Conservation (phyloP, 164 flowering plant species). For the Pachysandra terminalis region DNA sequence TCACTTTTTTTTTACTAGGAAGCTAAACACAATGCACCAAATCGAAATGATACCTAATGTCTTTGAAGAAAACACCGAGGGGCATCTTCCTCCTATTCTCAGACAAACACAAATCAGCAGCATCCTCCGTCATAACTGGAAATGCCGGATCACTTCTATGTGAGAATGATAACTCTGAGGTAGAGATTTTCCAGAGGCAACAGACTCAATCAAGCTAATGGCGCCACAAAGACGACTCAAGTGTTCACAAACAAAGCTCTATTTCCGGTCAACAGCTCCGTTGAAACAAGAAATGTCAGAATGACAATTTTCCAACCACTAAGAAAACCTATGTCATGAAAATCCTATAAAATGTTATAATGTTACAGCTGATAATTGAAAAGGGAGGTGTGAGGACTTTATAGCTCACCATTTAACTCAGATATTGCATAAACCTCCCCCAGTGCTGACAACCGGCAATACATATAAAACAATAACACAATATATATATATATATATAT, state of each 20-base stretch:
- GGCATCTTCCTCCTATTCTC: conserved; percentile 22
- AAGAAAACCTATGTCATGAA: too few relatives aligned
- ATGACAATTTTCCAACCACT: too few relatives aligned
- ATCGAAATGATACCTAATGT: conserved; percentile 37
- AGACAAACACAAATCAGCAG: conserved; percentile 12
- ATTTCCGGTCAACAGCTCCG: too few relatives aligned
- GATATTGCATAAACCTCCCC: neutral
- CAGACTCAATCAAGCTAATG: neutral
- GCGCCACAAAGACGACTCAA: neutral
- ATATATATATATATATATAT: too few relatives aligned
- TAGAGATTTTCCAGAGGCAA: neutral
- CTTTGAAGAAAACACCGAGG: conserved; percentile 31
- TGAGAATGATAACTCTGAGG: neutral
- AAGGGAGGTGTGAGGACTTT: too few relatives aligned
- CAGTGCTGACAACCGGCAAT: too few relatives aligned
- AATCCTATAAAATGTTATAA: neutral
- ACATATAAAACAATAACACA: too few relatives aligned
- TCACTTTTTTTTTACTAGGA: too few relatives aligned
- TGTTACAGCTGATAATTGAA: too few relatives aligned
- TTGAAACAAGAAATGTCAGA: too few relatives aligned
- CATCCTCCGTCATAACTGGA: conserved; percentile 27
- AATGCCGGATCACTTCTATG: neutral
- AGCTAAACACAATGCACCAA: neutral
- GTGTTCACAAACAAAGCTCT: neutral
- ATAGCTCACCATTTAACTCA: neutral